Base-by-base conservation (phyloP, 75 land plant species). In the Pinus albicaulis region DNA sequence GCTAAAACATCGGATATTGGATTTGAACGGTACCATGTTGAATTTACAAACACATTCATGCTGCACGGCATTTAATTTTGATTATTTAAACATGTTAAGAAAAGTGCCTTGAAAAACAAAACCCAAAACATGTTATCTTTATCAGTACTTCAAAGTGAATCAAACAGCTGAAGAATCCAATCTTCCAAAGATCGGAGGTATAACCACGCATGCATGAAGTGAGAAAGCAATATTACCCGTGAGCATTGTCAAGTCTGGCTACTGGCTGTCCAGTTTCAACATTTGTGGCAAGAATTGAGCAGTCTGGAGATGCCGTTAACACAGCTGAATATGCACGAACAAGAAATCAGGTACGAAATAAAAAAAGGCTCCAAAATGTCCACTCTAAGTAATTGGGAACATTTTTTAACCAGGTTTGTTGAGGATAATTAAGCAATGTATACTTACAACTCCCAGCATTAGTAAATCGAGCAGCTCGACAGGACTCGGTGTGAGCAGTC, bases 261-360 rank as follows among this genome's bases (percentile, higher is more conserved):
- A 86, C 81, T 6, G 74, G 31, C n/a, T 82, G 59, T 60, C 97
- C 98, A 11, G 95, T 90, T 77, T 94, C 93, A 25, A 89, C 90
- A 79, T 94, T 88, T 11, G 92, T 93, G 11, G 98, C 92, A 68
- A 88, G 84, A 76, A 96, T 90, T 2, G 99, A 92, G 70, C 80
- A 76, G 62, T 96, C 99, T 23, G 91, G 85, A 23, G 99, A 96
- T 8, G 82, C 95, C 3, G 95, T 89, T 59, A 89, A 65, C 58
- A 96, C 61, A 23, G 76, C 97, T 91, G 77, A 77, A 75, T 73
- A 74, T 38, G 24, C 56, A 23, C 26, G 44, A 38, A 71, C 15
- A 36, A 65, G 44, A 13, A 72, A 75, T 4, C n/a, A 52, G 17
- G 15, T 24, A 73, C 16, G 36, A 62, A 55, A 63, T 60, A 68